Evolutionary conservation across 2,329 filamentous ascomycete genomes (phyloP), one percentile per base, ranked within the genome.

Genomic region (Amauroascus niger): DNA sequence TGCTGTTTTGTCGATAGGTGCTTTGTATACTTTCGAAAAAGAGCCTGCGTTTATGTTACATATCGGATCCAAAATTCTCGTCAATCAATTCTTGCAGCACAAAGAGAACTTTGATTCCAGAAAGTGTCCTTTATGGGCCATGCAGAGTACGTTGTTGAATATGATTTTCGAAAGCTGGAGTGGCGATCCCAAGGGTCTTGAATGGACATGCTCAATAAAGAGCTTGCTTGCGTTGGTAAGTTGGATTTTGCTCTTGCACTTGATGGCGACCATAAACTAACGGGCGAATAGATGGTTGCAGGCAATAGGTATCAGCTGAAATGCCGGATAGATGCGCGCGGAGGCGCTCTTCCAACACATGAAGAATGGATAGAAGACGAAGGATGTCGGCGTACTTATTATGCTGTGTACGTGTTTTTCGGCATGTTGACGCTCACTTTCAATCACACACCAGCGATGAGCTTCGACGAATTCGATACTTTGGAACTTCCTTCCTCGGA

Each of bases 91-190:
- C 70, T 71, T 98, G 58, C 89, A 95, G 71, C 94, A 96, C 74
- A 96, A 96, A 76, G 90, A 96, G 69, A 95, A 95, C 72, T 97
- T 97, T 70, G 95, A 91, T 76, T 97, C 93, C 7, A 84, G 91
- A 63, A 97, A 96, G 70, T 97, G 91, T 64, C 93, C 93, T 3
- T 73, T 98, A 13, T 97, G 93, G 91, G 93, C 91, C 46, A 97
- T 97, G 88, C 93, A 98, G 69, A 88, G 88, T 68, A 95, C 90
- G 2, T 76, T 98, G 52, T 77, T 98, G 55, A 98, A 98, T 76
- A 97, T 97, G 93, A 84, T 96, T 60, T 97, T 98, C 69, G 89
- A 93, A 53, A 97, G 90, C 76, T 98, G 93, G 93, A 97, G 93
- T 69, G 93, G 93, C 64, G 93, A 97, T 65, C 86, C 93, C 33